Percentiles rank a stretch among this genome's conserved stretches.
Conservation (phyloP, 768 basidiomycete species). For the Trametes maxima region DNA sequence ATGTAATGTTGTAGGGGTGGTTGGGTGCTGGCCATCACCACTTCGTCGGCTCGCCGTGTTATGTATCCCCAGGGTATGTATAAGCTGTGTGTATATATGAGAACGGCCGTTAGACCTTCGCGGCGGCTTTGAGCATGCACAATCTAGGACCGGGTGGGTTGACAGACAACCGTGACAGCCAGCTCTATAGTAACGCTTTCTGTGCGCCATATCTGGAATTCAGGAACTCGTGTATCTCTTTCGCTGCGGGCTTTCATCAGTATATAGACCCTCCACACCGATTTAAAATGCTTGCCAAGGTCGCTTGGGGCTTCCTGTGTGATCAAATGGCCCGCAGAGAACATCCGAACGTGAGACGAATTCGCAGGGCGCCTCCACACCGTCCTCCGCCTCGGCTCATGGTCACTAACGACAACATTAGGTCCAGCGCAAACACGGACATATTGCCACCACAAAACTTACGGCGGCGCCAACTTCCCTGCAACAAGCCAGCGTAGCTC, state of each 20-base stretch:
- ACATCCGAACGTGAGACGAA: constrained; percentile 35
- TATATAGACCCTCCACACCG: neutral
- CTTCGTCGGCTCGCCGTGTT: neutral
- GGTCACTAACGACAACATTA: constrained; percentile 11
- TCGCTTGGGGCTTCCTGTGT: constrained; percentile 34
- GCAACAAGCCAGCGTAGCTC: constrained; percentile 59
- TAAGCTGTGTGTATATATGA: neutral
- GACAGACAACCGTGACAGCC: too few relatives aligned
- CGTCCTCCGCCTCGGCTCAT: constrained; percentile 16
- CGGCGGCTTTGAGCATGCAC: neutral
- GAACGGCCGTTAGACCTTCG: too few relatives aligned
- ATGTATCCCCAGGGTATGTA: too few relatives aligned
- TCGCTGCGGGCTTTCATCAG: constrained; percentile 12
- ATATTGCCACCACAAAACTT: constrained; percentile 16
- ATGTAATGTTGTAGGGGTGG: neutral
- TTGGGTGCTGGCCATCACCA: neutral
- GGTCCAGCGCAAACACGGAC: neutral
- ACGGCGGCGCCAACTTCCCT: constrained; percentile 43
- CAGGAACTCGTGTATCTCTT: constrained; percentile 26
- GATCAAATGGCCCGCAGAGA: constrained; percentile 37
- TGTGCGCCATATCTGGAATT: constrained; percentile 20
- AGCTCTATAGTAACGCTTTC: constrained; percentile 13
- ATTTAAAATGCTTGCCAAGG: constrained; percentile 24
- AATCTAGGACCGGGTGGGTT: too few relatives aligned
- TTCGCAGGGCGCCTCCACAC: constrained; percentile 41